Evolutionary conservation across 148 eudicot species (phyloP), one percentile per base, ranked within the genome.

Genomic region (Oxyria digyna): DNA sequence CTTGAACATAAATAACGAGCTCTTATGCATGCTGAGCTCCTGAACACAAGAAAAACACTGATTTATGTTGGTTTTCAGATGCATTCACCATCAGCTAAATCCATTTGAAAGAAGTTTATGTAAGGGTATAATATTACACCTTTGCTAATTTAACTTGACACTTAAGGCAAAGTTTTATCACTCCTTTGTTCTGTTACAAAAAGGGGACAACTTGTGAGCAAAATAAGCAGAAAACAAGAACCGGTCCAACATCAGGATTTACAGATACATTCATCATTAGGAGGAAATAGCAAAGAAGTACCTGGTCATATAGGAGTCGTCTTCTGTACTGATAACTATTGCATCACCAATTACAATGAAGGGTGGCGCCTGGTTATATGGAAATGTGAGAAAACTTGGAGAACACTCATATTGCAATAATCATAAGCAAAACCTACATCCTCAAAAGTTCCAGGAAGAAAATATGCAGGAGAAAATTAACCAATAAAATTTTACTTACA

Each of bases 301-400:
- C 97, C 89, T 91, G 77, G 91, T 85, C 31, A 84, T 67, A 70
- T 91, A 91, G 6, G 91, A 80, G 74, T 86, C 80, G 69, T 91
- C 95, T 4, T 65, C 71, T 24, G 97, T 88, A 76, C 79, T 87
- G 73, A 91, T 54, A 62, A 88, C 76, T 52, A 91, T 62, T 70
- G 76, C 79, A 73, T 91, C 87, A 67, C 95, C 97, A 14, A 79
- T 48, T 52, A 83, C 67, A 43, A 91, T 78, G 81, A 86, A 87
- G 73, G 91, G 79, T 3, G 97, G 91, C 32, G 87, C 97, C 97
- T 90, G 75, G 42, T 67, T 68, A 13, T 38, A 31, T 59, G 38
- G 29, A 59, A 59, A 59, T 55, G 18, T 26, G 18, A 59, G 38
- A 6, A 12, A 57, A 27, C 37, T 59, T 20, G 13, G 29, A 38